Conservation (phyloP, 805 yeast species). For the Yarrowia keelungensis region DNA sequence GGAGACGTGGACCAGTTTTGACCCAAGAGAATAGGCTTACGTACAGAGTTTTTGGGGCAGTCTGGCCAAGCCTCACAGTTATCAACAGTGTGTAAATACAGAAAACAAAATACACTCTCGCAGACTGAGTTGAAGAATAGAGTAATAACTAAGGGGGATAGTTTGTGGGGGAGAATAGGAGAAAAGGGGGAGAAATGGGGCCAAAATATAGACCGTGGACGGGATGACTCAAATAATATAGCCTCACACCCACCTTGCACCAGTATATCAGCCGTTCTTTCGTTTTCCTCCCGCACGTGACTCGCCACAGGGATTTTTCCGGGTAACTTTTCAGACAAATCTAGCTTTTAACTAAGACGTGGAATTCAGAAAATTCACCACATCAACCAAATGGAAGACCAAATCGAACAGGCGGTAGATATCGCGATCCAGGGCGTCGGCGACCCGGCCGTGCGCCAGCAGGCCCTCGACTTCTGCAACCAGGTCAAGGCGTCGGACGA, state of each 20-base stretch:
- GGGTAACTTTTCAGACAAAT: conserved; percentile 37
- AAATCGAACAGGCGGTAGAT: conserved; percentile 87
- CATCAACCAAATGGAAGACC: conserved; percentile 52
- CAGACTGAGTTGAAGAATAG: conserved; percentile 17
- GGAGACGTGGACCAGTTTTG: conserved; percentile 21
- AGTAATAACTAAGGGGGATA: conserved; percentile 1
- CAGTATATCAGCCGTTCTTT: no score
- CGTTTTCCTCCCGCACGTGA: conserved; percentile 14
- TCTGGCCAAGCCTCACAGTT: neutral
- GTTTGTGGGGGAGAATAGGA: neutral
- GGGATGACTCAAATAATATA: no score
- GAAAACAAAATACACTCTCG: no score
- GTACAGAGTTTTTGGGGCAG: conserved; percentile 3
- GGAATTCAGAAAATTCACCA: conserved; percentile 15
- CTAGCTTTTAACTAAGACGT: conserved; percentile 31
- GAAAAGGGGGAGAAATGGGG: neutral
- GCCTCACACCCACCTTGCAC: no score
- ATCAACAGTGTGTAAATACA: no score
- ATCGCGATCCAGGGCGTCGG: conserved; percentile 77
- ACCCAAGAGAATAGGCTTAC: conserved; percentile 20
- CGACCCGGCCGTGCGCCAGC: conserved; percentile 65
- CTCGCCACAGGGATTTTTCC: conserved; percentile 36
- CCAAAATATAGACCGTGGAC: no score
- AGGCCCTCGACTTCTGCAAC: conserved; percentile 56
- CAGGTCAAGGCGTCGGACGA: conserved; percentile 55